phyloP scores from a whole-genome alignment of 2,329 filamentous ascomycete genomes.

The Cercospora nicotianae region DNA sequence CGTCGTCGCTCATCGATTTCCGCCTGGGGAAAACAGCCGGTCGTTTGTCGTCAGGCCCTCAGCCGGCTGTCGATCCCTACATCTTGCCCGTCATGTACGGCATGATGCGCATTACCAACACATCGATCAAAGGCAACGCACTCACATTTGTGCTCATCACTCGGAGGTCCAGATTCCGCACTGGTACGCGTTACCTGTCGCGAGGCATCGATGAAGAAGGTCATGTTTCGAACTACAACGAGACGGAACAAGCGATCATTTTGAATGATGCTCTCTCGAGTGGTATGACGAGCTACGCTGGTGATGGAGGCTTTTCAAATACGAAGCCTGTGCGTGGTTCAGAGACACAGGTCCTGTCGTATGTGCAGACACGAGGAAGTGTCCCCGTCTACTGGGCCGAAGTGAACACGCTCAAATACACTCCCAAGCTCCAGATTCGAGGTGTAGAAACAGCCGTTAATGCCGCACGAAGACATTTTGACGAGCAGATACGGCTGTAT shows the following conservation, averaged over 20 bases:
- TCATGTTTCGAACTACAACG: conserved; percentile 97
- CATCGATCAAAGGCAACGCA: conserved; percentile 78
- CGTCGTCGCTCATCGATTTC: conserved; percentile 88
- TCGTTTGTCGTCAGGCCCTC: conserved; percentile 65
- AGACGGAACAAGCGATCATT: conserved; percentile 91
- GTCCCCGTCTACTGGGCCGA: conserved; percentile 96
- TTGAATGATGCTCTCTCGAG: conserved; percentile 75
- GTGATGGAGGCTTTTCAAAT: conserved; percentile 73
- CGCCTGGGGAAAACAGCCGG: conserved; percentile 61
- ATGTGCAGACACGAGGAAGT: conserved; percentile 94
- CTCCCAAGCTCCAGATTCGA: conserved; percentile 83
- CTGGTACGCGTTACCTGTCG: conserved; percentile 91
- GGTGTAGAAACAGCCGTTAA: conserved; percentile 76
- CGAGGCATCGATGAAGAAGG: conserved; percentile 90
- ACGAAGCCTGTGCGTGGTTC: conserved; percentile 65
- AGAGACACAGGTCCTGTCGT: conserved; percentile 87
- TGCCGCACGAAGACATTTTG: conserved; percentile 82
- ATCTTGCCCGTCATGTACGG: conserved; percentile 96
- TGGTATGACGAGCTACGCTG: conserved; percentile 76
- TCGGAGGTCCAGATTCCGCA: conserved; percentile 80
- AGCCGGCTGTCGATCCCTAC: conserved; percentile 80
- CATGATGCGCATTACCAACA: conserved; percentile 88
- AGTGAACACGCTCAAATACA: conserved; percentile 89
- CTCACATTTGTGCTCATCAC: conserved; percentile 87
- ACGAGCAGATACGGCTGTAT: conserved; percentile 89